These are phyloP conservation scores for Erucastrum elatum DNA, from an alignment of 345 rosid species.

Conservation along the genomic window DNA sequence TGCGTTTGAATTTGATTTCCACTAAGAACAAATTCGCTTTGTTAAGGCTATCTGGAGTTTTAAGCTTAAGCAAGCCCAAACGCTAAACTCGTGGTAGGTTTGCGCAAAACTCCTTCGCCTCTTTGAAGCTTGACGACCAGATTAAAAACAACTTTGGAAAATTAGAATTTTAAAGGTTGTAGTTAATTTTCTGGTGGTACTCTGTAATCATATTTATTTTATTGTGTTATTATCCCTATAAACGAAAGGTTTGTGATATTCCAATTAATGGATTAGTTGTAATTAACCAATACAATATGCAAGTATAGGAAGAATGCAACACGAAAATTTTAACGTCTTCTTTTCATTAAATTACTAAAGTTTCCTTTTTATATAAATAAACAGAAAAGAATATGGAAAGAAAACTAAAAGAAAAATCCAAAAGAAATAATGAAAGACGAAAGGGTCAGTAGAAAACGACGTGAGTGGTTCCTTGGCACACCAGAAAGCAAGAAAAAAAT, in stretches of 20 bases:
- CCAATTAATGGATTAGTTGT: slow-evolving; percentile 16
- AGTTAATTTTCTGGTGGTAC: too few species aligned
- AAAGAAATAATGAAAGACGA: slow-evolving; percentile 25
- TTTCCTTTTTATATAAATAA: neutral
- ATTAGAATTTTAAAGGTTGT: neutral
- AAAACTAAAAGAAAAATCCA: slow-evolving; percentile 30
- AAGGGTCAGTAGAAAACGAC: slow-evolving; percentile 41
- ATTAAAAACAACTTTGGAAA: neutral
- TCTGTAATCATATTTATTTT: neutral
- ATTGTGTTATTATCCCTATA: neutral
- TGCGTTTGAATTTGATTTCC: neutral
- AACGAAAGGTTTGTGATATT: neutral
- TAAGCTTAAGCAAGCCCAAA: neutral
- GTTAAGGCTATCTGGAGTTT: neutral
- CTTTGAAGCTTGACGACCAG: neutral
- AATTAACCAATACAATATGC: slow-evolving; percentile 17
- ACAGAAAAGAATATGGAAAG: slow-evolving; percentile 28
- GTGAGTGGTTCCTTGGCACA: slow-evolving; percentile 40
- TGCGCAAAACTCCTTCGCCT: neutral
- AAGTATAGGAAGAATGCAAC: slow-evolving; percentile 15
- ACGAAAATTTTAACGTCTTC: slow-evolving; percentile 9
- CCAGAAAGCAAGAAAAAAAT: slow-evolving; percentile 25
- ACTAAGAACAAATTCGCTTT: neutral
- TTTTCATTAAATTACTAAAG: slow-evolving; percentile 20
- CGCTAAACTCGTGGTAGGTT: neutral